These are phyloP conservation scores for Cutaneotrichosporon mucoides DNA, from an alignment of 1,284 basidiomycete species.

Conservation along the genomic window DNA sequence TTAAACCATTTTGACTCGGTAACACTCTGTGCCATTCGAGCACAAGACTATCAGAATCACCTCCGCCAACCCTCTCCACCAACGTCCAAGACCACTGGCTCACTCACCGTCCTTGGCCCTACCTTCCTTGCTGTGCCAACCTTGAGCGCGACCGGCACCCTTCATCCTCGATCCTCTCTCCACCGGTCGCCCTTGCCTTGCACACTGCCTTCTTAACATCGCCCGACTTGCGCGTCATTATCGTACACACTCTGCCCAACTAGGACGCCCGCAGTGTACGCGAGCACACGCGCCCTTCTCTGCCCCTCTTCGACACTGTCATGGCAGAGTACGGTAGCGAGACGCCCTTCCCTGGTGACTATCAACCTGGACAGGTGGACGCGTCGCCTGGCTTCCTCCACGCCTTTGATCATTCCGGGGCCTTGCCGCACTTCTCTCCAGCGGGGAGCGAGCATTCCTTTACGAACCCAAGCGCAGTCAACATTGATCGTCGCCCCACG, in stretches of 20 bases:
- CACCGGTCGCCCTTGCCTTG: background rate
- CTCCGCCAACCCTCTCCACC: too few relatives aligned
- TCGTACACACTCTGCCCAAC: background rate
- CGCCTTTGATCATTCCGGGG: constrained; percentile 8
- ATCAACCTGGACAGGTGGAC: constrained; percentile 18
- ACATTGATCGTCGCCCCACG: constrained; percentile 11
- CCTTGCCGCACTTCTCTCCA: constrained; percentile 19
- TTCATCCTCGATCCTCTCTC: background rate
- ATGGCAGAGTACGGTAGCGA: constrained; percentile 16
- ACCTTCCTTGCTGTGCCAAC: too few relatives aligned
- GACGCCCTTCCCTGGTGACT: constrained; percentile 20
- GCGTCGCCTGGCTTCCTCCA: constrained; percentile 15
- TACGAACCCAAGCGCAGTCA: constrained; percentile 2
- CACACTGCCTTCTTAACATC: background rate
- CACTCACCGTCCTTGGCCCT: too few relatives aligned
- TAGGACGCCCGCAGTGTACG: background rate
- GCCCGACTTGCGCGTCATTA: background rate
- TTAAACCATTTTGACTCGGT: too few relatives aligned
- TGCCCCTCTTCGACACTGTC: background rate
- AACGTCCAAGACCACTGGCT: too few relatives aligned
- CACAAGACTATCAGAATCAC: too few relatives aligned
- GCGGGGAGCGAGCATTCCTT: constrained; percentile 17
- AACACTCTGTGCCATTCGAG: too few relatives aligned
- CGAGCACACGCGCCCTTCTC: background rate
- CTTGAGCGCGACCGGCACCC: too few relatives aligned